Evolutionary conservation across 2,329 filamentous ascomycete genomes (phyloP), one percentile per base, ranked within the genome.

Genomic region (Penicillium corylophilum): DNA sequence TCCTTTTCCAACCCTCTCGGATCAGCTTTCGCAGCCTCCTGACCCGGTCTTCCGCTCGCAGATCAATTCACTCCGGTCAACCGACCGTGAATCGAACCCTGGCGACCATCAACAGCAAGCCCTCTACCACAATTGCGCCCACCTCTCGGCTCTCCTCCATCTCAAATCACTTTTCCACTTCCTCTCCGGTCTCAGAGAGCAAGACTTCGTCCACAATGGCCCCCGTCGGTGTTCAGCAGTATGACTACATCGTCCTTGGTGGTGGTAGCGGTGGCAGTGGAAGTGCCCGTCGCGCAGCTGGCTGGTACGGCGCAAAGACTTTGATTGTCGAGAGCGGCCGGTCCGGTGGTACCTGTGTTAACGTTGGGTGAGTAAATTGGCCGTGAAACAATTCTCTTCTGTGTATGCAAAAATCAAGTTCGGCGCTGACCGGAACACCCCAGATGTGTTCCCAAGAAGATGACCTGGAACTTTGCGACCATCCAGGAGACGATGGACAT

Each of bases 221-320:
- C 53, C 77, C 78, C 22, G 69, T 75, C 6, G 66, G 71, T 35
- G 66, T 71, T 22, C 74, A 76, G 54, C 71, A 75, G 51, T 81
- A 79, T 62, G 79, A 82, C 61, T 82, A 79, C 58, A 78, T 82
- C 50, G 78, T 82, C 51, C 74, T 81, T 59, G 79, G 79, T 50
- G 79, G 79, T 59, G 79, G 79, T 44, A 78, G 76, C 55, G 79
- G 78, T 55, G 79, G 79, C 33, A 76, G 75, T 56, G 78, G 74
- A 49, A 74, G 77, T 48, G 76, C 74, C 41, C 72, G 77, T 52
- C 70, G 78, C 62, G 78, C 77, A 13, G 71, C 77, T 16, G 78
- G 79, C 16, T 79, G 75, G 75, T 80, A 80, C 65, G 73, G 74
- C 16, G 74, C 74, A 52, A 80, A 79, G 68, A 78, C 76, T 4